Evolutionary conservation across 805 yeast genomes (phyloP).

Genomic region (Wickerhamomyces rabaulensis): DNA sequence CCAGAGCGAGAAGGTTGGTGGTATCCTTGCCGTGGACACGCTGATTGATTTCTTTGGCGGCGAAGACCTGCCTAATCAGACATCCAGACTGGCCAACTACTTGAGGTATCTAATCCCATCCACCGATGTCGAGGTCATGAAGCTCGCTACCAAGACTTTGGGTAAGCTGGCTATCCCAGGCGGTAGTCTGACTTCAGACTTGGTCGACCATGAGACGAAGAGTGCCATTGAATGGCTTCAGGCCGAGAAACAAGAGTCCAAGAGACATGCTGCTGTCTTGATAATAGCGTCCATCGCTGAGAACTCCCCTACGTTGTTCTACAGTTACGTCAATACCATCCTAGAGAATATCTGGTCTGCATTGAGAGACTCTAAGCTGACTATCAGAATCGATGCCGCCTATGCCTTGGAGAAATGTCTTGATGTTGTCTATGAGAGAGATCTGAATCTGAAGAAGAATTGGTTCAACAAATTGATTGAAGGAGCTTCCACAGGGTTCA

Average conservation of each 20-base stretch:
- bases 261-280: constrained; percentile 88
- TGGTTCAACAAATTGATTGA: constrained; percentile 73
- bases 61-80: constrained; percentile 81
- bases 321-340: constrained; percentile 71
- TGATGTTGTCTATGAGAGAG: constrained; percentile 74
- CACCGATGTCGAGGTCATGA: constrained; percentile 79
- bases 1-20: constrained; percentile 73
- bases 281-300: constrained; percentile 79
- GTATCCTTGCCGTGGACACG: constrained; percentile 85
- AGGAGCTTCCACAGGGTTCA: constrained; percentile 60
- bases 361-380: constrained; percentile 68
- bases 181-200: constrained; percentile 83
- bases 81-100: constrained; percentile 88
- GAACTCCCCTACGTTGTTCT: constrained; percentile 80
- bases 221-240: constrained; percentile 88
- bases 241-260: constrained; percentile 76
- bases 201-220: constrained; percentile 89
- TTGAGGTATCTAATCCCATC: constrained; percentile 75
- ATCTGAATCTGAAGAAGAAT: constrained; percentile 57
- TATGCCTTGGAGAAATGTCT: constrained; percentile 72
- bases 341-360: constrained; percentile 86
- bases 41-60: constrained; percentile 81
- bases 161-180: constrained; percentile 90
- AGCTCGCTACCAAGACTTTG: constrained; percentile 76
- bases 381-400: constrained; percentile 81